phyloP scores from a whole-genome alignment of 2,329 filamentous ascomycete species.

The Trichoderma hamatum region DNA sequence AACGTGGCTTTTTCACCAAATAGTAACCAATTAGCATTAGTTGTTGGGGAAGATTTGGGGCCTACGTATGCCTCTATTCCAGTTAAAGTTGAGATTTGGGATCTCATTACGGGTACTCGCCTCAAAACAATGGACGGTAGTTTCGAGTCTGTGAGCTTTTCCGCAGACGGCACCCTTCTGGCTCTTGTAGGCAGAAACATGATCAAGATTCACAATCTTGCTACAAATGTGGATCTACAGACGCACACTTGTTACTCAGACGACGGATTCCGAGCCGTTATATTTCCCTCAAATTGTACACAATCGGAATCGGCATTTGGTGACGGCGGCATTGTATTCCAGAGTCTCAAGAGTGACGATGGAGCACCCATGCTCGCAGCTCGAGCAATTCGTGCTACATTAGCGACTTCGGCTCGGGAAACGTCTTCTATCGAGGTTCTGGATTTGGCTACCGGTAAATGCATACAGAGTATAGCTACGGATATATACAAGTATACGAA shows the following conservation, averaged over 20 bases:
- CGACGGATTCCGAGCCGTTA: neutral
- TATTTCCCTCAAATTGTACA: neutral
- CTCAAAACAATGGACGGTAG: neutral
- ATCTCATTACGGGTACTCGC: neutral
- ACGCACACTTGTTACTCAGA: neutral
- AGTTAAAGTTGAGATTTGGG: neutral
- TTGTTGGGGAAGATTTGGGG: too few relatives aligned
- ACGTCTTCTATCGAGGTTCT: neutral
- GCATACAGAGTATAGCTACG: neutral
- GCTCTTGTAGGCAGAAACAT: neutral
- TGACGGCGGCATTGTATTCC: neutral
- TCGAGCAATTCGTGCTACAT: neutral
- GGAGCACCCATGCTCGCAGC: neutral
- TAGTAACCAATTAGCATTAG: neutral
- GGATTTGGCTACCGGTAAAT: neutral
- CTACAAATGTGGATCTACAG: neutral
- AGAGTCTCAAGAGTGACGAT: neutral
- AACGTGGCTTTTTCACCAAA: neutral
- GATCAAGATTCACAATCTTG: neutral
- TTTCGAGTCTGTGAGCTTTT: neutral
- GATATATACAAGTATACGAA: neutral
- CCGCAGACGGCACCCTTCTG: neutral
- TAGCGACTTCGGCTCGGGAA: neutral
- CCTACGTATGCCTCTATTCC: too few relatives aligned
- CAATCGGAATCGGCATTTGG: neutral